Percentiles rank a stretch among this genome's conserved stretches.
phyloP scores from a whole-genome alignment of 2,329 filamentous ascomycete species.

The Paraphoma chrysanthemicola region DNA sequence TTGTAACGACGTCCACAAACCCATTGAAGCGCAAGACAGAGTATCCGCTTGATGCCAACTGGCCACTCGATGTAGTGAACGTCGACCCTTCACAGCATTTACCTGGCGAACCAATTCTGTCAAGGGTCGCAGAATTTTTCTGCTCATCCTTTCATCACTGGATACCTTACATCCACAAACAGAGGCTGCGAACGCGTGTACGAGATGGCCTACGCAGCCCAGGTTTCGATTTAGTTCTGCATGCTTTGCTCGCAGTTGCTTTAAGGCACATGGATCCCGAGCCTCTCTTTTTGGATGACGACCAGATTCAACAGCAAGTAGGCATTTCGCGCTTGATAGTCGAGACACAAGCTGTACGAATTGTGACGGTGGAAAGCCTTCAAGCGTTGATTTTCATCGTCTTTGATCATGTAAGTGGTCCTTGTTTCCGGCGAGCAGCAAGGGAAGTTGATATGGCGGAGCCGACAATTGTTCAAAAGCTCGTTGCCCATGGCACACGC shows the following conservation, averaged over 20 bases:
- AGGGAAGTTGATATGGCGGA: too few species aligned
- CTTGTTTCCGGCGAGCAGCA: background rate
- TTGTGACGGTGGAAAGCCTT: slow-evolving; percentile 37
- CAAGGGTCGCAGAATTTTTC: slow-evolving; percentile 39
- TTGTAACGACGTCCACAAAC: slow-evolving; percentile 4
- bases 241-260: slow-evolving; percentile 35
- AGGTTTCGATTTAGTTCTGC: slow-evolving; percentile 32
- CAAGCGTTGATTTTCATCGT: slow-evolving; percentile 42
- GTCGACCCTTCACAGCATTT: slow-evolving; percentile 34
- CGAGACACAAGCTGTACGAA: slow-evolving; percentile 34
- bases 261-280: slow-evolving; percentile 38
- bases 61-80: slow-evolving; percentile 26
- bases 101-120: slow-evolving; percentile 31
- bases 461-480: too few species aligned
- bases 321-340: slow-evolving; percentile 38
- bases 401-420: slow-evolving; percentile 36
- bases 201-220: slow-evolving; percentile 18
- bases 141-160: slow-evolving; percentile 44
- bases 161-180: slow-evolving; percentile 43
- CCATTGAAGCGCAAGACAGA: slow-evolving; percentile 34
- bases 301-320: slow-evolving; percentile 33
- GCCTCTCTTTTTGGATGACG: slow-evolving; percentile 29
- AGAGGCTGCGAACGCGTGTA: slow-evolving; percentile 33
- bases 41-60: slow-evolving; percentile 17
- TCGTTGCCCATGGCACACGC: too few species aligned